These are phyloP conservation scores for Suhomyces ambrosiae DNA, from an alignment of 1,139 yeast species.

Conservation along the genomic window DNA sequence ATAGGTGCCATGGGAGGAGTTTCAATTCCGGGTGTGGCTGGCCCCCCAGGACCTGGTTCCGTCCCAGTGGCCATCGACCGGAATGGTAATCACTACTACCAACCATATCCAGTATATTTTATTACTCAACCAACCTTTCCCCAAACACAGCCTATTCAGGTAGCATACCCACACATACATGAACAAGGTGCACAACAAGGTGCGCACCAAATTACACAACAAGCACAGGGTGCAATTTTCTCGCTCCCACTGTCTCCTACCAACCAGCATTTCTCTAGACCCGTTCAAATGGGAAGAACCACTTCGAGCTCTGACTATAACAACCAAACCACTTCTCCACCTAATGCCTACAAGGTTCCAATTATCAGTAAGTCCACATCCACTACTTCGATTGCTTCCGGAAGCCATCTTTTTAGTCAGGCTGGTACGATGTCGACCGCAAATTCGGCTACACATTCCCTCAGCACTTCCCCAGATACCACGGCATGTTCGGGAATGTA, in stretches of 20 bases:
- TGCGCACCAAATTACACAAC: too few relatives aligned
- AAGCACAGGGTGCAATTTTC: constrained; percentile 15
- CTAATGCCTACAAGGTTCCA: constrained; percentile 7
- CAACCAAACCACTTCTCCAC: constrained; percentile 10
- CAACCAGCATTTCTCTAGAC: constrained; percentile 6
- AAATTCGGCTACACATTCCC: constrained; percentile 28
- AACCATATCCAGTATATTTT: constrained; percentile 40
- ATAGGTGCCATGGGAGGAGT: too few relatives aligned
- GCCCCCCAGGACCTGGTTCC: too few relatives aligned
- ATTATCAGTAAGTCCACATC: constrained; percentile 13
- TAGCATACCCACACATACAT: constrained; percentile 3
- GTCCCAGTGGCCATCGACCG: constrained; percentile 39
- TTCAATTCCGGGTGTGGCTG: not conserved
- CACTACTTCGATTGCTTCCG: constrained; percentile 24
- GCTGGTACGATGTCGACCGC: constrained; percentile 22
- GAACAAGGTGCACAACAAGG: not conserved
- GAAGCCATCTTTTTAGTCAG: constrained; percentile 24
- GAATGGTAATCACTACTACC: constrained; percentile 40
- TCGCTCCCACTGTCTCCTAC: constrained; percentile 20
- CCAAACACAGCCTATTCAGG: constrained; percentile 6
- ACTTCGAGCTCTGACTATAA: constrained; percentile 3
- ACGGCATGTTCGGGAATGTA: constrained; percentile 15
- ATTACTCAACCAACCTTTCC: constrained; percentile 26
- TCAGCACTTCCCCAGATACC: constrained; percentile 39
- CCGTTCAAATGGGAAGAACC: constrained; percentile 1